A percentile compares a stretch with the other conserved stretches of the same genome.
Evolutionary conservation across 1,284 basidiomycete species (phyloP).

Genomic region (Cryptococcus sp.): DNA sequence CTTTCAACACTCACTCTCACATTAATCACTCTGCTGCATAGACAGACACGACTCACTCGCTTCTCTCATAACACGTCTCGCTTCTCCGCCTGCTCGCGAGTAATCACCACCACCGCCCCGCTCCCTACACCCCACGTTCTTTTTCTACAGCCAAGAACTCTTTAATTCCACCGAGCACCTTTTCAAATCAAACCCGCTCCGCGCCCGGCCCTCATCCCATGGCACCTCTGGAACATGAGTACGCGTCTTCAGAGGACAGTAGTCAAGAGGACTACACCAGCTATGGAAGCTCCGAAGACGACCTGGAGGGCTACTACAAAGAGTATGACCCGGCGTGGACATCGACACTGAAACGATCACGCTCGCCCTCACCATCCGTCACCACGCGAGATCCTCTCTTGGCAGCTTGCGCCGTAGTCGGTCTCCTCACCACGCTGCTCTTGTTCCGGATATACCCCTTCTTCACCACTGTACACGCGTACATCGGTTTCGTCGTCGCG

Average conservation of each 20-base stretch:
- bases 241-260: not conserved
- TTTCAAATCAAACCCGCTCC: too few species aligned
- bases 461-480: conserved; percentile 41
- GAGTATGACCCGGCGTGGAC: not conserved
- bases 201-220: too few species aligned
- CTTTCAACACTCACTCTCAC: too few species aligned
- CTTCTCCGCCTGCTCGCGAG: too few species aligned
- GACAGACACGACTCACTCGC: too few species aligned
- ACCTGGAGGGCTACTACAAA: conserved; percentile 1
- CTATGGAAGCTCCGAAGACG: not conserved
- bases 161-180: too few species aligned
- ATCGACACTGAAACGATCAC: not conserved
- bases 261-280: conserved; percentile 1
- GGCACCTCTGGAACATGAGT: not conserved
- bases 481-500: conserved; percentile 18
- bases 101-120: too few species aligned
- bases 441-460: conserved; percentile 35
- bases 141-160: too few species aligned
- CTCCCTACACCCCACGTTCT: too few species aligned
- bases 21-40: too few species aligned
- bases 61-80: too few species aligned
- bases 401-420: conserved; percentile 7
- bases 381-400: not conserved
- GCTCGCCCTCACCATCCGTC: not conserved
- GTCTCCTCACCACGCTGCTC: not conserved